Evolutionary conservation across 78 protist genomes (phyloP).

Genomic region (Chrysochromulina parva): DNA sequence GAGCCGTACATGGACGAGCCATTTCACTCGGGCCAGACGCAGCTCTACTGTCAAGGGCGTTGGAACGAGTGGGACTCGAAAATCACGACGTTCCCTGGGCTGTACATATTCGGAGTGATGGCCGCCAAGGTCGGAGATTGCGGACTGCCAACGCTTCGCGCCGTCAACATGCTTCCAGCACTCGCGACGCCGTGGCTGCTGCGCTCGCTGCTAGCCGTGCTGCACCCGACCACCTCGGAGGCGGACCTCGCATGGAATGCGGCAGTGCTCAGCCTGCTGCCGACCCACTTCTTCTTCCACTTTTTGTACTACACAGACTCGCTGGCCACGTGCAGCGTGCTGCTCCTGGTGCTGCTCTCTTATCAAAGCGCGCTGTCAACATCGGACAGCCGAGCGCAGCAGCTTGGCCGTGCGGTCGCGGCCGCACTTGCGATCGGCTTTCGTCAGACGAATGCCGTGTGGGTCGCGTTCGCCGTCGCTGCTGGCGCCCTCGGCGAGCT

Average conservation of each 20-base stretch:
- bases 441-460: slow-evolving; percentile 62
- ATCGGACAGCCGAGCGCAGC: not conserved
- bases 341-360: not conserved
- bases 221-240: not conserved
- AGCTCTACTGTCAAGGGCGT: not conserved
- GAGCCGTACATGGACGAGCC: slow-evolving; percentile 60
- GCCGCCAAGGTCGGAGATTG: not conserved
- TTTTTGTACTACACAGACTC: slow-evolving; percentile 66
- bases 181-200: not conserved
- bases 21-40: slow-evolving; percentile 59
- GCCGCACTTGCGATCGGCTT: not conserved
- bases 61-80: slow-evolving; percentile 43
- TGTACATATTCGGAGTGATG: not conserved
- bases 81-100: slow-evolving; percentile 64
- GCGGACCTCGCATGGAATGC: not conserved
- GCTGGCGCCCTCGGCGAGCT: not conserved
- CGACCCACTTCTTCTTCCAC: slow-evolving; percentile 49
- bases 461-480: slow-evolving; percentile 23
- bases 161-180: not conserved
- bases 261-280: not conserved
- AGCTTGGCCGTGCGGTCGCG: not conserved
- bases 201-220: not conserved
- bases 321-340: not conserved
- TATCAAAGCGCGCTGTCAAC: not conserved
- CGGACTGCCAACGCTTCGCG: not conserved